phyloP scores from a whole-genome alignment of 2,329 filamentous ascomycete species.

The Aureobasidium sp. region DNA sequence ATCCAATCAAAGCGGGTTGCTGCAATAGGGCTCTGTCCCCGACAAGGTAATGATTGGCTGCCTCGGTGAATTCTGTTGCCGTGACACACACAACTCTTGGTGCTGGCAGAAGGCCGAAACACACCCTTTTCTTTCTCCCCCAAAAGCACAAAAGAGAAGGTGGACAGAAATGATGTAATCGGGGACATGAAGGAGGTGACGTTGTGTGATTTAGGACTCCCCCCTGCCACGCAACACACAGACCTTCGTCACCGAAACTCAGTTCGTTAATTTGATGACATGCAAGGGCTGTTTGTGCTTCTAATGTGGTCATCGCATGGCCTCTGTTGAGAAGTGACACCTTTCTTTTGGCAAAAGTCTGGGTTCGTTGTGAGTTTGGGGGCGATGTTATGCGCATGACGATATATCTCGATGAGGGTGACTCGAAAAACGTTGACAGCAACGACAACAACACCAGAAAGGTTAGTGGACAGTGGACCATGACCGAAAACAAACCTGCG shows the following conservation, averaged over 20 bases:
- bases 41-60: slow-evolving; percentile 4
- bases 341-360: not conserved
- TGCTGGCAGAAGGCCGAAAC: not conserved
- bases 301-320: not conserved
- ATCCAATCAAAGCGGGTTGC: not conserved
- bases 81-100: slow-evolving; percentile 9
- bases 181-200: not conserved
- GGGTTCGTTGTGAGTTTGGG: not conserved
- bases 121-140: not conserved
- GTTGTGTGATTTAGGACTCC: not conserved
- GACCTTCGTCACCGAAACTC: not conserved
- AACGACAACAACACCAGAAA: not conserved
- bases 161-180: not conserved
- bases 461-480: not conserved
- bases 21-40: no score
- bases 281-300: no score
- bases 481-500: not conserved
- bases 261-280: no score
- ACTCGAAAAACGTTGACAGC: not conserved
- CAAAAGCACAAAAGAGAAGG: slow-evolving; percentile 1
- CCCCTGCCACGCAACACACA: not conserved
- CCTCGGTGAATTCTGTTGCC: not conserved
- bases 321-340: not conserved
- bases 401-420: not conserved
- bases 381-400: not conserved